Evolutionary conservation across 202 grass and related monocot genomes (phyloP), one percentile per base, ranked within the genome.

Genomic region (Miscanthus sacchariflorus): DNA sequence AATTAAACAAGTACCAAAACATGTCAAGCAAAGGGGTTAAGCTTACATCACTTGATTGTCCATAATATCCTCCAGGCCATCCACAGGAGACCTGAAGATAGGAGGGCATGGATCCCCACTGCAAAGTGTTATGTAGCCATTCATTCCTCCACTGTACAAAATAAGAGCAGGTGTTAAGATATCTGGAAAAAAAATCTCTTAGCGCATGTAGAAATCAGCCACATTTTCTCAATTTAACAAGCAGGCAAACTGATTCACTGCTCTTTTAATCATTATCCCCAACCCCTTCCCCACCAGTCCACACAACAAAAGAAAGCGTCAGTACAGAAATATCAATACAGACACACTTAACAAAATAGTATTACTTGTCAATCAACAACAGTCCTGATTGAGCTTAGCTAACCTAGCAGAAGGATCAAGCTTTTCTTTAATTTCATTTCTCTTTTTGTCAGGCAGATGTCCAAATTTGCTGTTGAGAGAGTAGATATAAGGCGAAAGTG

Each of bases 1-100:
- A 6, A 84, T 3, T 71, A 78, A 27, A 27, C 49, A 80, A 39
- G 13, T 79, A 87, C n/a, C 10, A 72, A 79, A 75, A 80, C 10
- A 78, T 89, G 39, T 74, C 83, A 86, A 36, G 25, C 38, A 79
- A 25, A 82, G 67, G 5, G 17, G 49, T 79, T 46, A 70, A 87
- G 74, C 91, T 89, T 95, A 99, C 97, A 99, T 95, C 91, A 99
- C 97, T 99, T 93, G 97, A 90, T 99, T 99, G 77, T 99, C 94
- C 90, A 91, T 96, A 68, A 99, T 95, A 89, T 93, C 93, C 56
- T 92, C 91, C 86, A 95, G 74, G 46, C 94, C 94, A 81, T 95
- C 78, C 64, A 99, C 88, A 86, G 97, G 97, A 85, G 94, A 99
- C 42, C 88, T 93, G 85, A 99, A 97, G 73, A 99, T 83, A 65